These are phyloP conservation scores for Lachnellula cervina DNA, from an alignment of 2,329 filamentous ascomycete species.

Conservation along the genomic window DNA sequence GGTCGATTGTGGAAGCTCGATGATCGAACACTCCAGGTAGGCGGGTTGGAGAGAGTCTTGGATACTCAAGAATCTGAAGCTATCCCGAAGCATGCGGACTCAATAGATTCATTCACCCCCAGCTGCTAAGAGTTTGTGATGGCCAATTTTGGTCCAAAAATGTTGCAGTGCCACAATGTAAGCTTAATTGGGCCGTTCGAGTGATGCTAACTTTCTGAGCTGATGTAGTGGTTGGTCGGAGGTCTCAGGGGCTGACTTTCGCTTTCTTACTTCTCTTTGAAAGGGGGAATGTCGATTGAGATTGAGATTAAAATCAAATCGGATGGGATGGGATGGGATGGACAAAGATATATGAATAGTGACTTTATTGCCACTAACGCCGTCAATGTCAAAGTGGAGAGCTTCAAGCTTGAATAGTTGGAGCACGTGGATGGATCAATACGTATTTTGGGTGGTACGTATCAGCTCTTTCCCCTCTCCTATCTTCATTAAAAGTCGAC, in stretches of 20 bases:
- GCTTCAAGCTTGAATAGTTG: neutral
- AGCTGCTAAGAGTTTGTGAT: neutral
- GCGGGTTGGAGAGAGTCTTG: neutral
- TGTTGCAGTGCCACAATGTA: neutral
- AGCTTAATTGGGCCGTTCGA: slow-evolving; percentile 2
- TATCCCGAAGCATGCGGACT: neutral
- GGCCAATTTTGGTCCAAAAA: neutral
- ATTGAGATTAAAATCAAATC: neutral
- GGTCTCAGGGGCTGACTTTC: neutral
- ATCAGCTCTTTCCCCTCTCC: slow-evolving; percentile 9
- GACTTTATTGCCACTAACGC: slow-evolving; percentile 1
- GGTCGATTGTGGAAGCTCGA: neutral
- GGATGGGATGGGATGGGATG: neutral
- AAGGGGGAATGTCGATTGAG: neutral
- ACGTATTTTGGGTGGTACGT: slow-evolving; percentile 5
- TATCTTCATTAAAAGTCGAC: slow-evolving; percentile 3
- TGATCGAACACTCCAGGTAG: neutral
- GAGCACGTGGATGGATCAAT: slow-evolving; percentile 1
- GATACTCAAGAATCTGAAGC: neutral
- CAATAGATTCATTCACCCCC: neutral
- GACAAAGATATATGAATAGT: slow-evolving; percentile 2
- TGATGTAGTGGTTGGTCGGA: neutral
- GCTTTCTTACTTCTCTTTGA: neutral
- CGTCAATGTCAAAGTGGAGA: neutral
- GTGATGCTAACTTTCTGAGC: neutral